phyloP scores from a whole-genome alignment of 306 rosid genomes.

The Rosa lucieae region DNA sequence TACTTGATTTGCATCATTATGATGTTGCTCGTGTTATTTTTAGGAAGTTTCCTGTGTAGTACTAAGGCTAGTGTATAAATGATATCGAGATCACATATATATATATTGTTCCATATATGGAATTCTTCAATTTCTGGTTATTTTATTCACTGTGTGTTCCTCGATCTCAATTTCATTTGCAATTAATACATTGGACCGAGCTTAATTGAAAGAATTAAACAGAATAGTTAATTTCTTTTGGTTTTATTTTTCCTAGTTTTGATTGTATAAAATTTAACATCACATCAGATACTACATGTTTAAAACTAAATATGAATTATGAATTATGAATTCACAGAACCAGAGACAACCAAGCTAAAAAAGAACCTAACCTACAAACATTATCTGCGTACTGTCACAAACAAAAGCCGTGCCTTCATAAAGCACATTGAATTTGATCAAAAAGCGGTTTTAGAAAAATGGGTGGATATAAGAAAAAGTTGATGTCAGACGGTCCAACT shows the following conservation, averaged over 20 bases:
- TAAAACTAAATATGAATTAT: background rate
- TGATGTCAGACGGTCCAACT: background rate
- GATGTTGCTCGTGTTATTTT: background rate
- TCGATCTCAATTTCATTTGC: background rate
- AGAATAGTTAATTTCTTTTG: background rate
- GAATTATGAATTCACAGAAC: background rate
- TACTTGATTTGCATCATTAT: background rate
- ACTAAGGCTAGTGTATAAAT: background rate
- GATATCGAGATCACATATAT: background rate
- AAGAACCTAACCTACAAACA: too few species aligned
- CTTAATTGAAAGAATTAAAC: background rate
- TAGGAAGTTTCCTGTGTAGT: background rate
- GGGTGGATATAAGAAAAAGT: too few species aligned
- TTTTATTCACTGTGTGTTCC: background rate
- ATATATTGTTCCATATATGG: background rate
- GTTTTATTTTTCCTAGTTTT: too few species aligned
- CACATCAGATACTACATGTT: background rate
- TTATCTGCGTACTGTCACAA: too few species aligned
- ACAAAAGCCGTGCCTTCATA: too few species aligned
- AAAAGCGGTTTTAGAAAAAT: too few species aligned
- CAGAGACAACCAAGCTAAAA: too few species aligned
- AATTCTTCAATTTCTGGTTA: background rate
- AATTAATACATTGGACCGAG: background rate
- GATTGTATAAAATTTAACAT: too few species aligned
- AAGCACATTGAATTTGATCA: too few species aligned